Evolutionary conservation across 2,329 filamentous ascomycete genomes (phyloP), one percentile per base, ranked within the genome.

Genomic region (Venturia pyrina): DNA sequence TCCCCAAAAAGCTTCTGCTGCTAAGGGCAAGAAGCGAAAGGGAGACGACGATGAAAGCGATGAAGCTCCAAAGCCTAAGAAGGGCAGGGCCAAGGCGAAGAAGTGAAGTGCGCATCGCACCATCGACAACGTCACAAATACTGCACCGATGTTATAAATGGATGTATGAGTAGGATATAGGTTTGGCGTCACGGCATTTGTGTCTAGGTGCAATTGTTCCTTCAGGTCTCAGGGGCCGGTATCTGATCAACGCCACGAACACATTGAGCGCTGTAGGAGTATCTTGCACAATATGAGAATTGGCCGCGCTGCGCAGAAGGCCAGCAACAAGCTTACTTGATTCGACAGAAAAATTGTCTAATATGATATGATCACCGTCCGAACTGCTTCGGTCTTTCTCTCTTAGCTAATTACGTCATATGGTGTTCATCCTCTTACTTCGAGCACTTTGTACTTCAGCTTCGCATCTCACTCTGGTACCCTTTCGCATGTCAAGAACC

Each of bases 81-180:
- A 72, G 66, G 72, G 70, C 1, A 85, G 81, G 69, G 79, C 75
- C 1, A 85, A 83, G 74, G 79, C 73, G 1, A 85, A 83, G 64
- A 66, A 66, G 40, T 59, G 37, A 32, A n/a, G 7, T 37, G 19
- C 28, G 19, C 32, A 59, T 11, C 15, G 53, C 28, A 37, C 5
- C 32, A 8, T 1, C 13, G 5, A 59, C 15, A 59, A 37, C 53
- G 53, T 17, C 32, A n/a, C 32, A 37, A 37, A n/a, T n/a, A 19
- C 5, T 37, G 19, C 28, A 59, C 6, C 32, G 19, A 48, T 34
- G 48, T 2, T 37, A 0, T 11, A 37, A 21, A 37, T 34, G 53
- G 19, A 19, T 59, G 28, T 59, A 37, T n/a, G 28, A 59, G 17
- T n/a, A 37, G 53, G 53, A 21, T 59, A 37, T 11, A 59, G 53